Conservation (phyloP, 2,329 filamentous ascomycete genomes). For the Scleromitrula shiraiana region DNA sequence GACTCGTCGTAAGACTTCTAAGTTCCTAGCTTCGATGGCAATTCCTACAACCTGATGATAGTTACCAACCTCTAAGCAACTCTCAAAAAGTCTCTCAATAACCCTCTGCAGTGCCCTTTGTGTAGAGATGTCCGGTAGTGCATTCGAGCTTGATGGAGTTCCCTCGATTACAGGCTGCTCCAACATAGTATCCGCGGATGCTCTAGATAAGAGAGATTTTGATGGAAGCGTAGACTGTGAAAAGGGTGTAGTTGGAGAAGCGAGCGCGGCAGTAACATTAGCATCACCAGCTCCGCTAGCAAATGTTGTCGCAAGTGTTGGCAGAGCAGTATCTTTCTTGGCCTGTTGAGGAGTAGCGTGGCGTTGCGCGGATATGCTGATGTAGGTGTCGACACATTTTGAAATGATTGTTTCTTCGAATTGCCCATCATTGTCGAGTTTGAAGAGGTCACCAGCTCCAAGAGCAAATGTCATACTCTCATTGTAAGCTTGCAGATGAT, state of each 20-base stretch:
- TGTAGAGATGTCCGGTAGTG: conserved; percentile 57
- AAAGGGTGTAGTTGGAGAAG: conserved; percentile 89
- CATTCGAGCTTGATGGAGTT: conserved; percentile 24
- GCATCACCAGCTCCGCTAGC: conserved; percentile 58
- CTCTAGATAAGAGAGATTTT: conserved; percentile 88
- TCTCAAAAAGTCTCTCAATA: conserved; percentile 85
- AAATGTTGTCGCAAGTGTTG: conserved; percentile 67
- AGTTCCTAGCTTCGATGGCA: conserved; percentile 86
- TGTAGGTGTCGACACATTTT: conserved; percentile 97
- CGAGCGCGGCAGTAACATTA: conserved; percentile 50
- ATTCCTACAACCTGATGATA: conserved; percentile 97
- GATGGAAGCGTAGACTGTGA: conserved; percentile 88
- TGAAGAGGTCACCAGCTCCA: conserved; percentile 89
- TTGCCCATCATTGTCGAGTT: conserved; percentile 82
- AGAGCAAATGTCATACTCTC: conserved; percentile 99
- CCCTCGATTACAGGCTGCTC: conserved; percentile 37
- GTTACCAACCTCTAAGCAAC: conserved; percentile 74
- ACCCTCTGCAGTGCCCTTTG: conserved; percentile 74
- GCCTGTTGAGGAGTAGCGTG: conserved; percentile 43
- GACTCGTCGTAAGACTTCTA: conserved; percentile 76
- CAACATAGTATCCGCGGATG: conserved; percentile 56
- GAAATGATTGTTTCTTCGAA: conserved; percentile 99
- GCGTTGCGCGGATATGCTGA: conserved; percentile 61
- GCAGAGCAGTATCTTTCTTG: conserved; percentile 42
- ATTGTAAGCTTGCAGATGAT: conserved; percentile 96